Base-by-base conservation (phyloP, 2,329 filamentous ascomycete genomes). In the Alternaria conjuncta region DNA sequence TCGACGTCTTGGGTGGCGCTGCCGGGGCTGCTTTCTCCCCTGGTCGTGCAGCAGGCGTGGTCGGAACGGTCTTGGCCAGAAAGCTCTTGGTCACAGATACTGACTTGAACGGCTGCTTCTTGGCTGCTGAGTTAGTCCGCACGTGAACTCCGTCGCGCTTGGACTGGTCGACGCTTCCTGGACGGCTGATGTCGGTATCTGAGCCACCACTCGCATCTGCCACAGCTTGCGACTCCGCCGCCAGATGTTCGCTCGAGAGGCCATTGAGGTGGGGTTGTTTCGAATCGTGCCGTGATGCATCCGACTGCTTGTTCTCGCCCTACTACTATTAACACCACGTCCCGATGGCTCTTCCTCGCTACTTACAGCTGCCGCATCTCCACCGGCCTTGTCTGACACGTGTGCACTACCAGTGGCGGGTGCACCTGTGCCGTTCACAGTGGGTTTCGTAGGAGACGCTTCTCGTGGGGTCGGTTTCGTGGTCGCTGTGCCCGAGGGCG, bases 61-160 rank as follows among this genome's bases (percentile, higher is more conserved):
- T 80, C n/a, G 86, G 78, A 20, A 82, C 84, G 23, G 88, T 85
- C 79, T 95, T 95, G 64, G 91, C 88, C n/a, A 96, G 85, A 76
- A 95, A 96, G 46, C 88, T 93, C 80, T 92, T 94, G 70, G 94
- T 95, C 70, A 95, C 91, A 6, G 92, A 94, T 51, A 96, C 91
- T 18, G 92, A 88, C 80, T 96, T 96, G 85, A 96, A 96, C 18
- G 89, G 83, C 20, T 90, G 89, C 80, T 93, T 95, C 85, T 92
- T 94, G 66, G 89, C 84, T 4, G 65, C 61, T 18, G 89, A 84
- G 66, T 79, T 81, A 75, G 65, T 90, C 86, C 67, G 88, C 64
- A 82, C 82, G 76, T 92, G 88, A 53, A 85, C 84, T 71, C 86
- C 88, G 60, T 86, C 85, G 62, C 84, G 87, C 76, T 86, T 86